phyloP scores from a whole-genome alignment of 805 yeast genomes.

The Yamadazyma phyllophila region DNA sequence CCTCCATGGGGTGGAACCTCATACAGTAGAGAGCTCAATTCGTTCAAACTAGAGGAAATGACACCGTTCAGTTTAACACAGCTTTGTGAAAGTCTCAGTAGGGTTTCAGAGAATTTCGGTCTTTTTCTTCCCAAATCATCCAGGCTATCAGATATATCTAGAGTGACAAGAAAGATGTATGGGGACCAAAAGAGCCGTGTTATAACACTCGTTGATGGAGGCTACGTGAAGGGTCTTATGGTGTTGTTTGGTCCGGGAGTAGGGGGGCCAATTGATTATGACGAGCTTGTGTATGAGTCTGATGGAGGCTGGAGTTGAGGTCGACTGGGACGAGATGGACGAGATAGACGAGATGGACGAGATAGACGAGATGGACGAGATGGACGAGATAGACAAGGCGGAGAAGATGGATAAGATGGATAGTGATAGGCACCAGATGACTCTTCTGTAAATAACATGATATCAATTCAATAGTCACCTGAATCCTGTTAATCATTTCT shows the following conservation, averaged over 20 bases:
- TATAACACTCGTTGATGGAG: constrained; percentile 39
- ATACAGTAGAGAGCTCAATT: constrained; percentile 39
- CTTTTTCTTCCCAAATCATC: constrained; percentile 65
- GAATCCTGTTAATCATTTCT: too few species aligned
- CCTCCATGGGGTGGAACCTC: constrained; percentile 90
- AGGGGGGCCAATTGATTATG: background rate
- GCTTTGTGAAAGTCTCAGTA: constrained; percentile 42
- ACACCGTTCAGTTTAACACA: constrained; percentile 49
- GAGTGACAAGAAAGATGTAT: constrained; percentile 44
- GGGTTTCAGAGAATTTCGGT: constrained; percentile 48
- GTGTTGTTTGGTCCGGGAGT: constrained; percentile 55
- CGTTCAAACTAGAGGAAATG: constrained; percentile 45
- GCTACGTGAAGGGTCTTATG: constrained; percentile 51
- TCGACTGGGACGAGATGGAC: too few species aligned
- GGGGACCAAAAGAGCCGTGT: constrained; percentile 48
- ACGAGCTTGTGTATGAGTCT: background rate
- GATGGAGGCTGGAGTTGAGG: background rate
- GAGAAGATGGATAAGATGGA: too few species aligned
- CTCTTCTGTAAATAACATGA: too few species aligned
- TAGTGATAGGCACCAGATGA: too few species aligned
- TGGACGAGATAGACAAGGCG: too few species aligned
- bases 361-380: too few species aligned
- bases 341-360: too few species aligned
- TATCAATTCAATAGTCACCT: too few species aligned
- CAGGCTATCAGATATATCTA: constrained; percentile 49